Conservation (phyloP, 306 rosid species). For the Quercus gilva region DNA sequence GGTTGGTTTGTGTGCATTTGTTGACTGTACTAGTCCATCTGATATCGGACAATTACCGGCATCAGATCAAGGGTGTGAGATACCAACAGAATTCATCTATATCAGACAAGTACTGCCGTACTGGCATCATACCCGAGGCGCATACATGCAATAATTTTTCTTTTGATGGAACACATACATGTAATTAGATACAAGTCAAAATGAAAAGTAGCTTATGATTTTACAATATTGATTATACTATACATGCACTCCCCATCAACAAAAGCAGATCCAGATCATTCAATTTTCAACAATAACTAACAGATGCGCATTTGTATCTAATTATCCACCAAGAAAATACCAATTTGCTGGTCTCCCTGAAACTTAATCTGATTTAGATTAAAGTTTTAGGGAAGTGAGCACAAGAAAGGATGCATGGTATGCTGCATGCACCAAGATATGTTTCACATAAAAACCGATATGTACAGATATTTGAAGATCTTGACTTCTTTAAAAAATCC, state of each 20-base stretch:
- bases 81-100: slow-evolving; percentile 69
- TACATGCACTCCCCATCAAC: neutral
- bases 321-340: slow-evolving; percentile 29
- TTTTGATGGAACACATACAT: slow-evolving; percentile 1
- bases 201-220: slow-evolving; percentile 8
- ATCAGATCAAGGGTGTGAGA: slow-evolving; percentile 76
- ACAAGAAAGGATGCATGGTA: neutral
- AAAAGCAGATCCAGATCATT: neutral
- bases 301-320: neutral
- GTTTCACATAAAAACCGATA: too few relatives aligned
- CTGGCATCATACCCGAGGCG: too few relatives aligned
- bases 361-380: too few relatives aligned
- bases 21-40: slow-evolving; percentile 80
- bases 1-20: slow-evolving; percentile 54
- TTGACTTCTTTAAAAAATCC: neutral
- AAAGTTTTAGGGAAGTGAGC: neutral
- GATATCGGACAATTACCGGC: slow-evolving; percentile 80
- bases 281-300: slow-evolving; percentile 7
- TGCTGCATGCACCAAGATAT: neutral
- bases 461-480: neutral
- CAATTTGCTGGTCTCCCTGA: slow-evolving; percentile 92
- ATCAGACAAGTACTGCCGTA: too few relatives aligned
- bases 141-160: too few relatives aligned
- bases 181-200: neutral
- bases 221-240: neutral